Percentiles rank a stretch among this genome's conserved stretches.
phyloP scores from a whole-genome alignment of 208 protist genomes.

The Kentomonas sorsogonicus region DNA sequence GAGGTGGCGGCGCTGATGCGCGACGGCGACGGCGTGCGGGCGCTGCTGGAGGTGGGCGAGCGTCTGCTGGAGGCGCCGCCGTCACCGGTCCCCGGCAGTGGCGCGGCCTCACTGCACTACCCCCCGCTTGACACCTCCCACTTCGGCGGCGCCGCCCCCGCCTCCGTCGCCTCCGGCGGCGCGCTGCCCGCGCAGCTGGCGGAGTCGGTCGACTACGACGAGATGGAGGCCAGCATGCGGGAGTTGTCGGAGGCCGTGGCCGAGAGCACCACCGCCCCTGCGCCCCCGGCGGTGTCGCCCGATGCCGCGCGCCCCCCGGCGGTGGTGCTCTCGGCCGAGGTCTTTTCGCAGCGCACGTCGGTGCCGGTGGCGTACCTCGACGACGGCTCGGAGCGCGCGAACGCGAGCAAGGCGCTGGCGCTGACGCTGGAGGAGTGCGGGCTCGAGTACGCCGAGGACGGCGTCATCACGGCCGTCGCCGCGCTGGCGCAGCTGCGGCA shows the following conservation, averaged over 20 bases:
- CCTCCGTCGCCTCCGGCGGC: no score
- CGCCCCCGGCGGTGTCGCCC: no score
- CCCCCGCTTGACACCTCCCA: no score
- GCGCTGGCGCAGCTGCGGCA: conserved; percentile 60
- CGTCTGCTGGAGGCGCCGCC: conserved; percentile 41
- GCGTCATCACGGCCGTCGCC: conserved; percentile 57
- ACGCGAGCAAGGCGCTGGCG: conserved; percentile 70
- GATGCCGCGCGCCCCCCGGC: not conserved
- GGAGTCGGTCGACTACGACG: conserved; percentile 37
- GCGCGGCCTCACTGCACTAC: conserved; percentile 41
- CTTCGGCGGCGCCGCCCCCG: no score
- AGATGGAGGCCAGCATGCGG: conserved; percentile 41
- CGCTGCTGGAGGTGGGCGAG: conserved; percentile 59
- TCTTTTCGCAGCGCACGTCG: conserved; percentile 41
- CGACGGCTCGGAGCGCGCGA: conserved; percentile 65
- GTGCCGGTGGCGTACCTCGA: conserved; percentile 85
- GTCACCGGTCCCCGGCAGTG: conserved; percentile 34
- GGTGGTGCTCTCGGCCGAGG: conserved; percentile 31
- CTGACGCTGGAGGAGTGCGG: conserved; percentile 50
- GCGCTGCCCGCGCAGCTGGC: not conserved
- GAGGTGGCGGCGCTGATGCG: conserved; percentile 33
- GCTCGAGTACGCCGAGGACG: conserved; percentile 80
- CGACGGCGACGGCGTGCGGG: conserved; percentile 50
- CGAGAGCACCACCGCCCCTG: no score
- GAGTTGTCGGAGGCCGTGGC: no score